Conservation (phyloP, 1,284 basidiomycete genomes). For the Cutaneotrichosporon arboriforme region DNA sequence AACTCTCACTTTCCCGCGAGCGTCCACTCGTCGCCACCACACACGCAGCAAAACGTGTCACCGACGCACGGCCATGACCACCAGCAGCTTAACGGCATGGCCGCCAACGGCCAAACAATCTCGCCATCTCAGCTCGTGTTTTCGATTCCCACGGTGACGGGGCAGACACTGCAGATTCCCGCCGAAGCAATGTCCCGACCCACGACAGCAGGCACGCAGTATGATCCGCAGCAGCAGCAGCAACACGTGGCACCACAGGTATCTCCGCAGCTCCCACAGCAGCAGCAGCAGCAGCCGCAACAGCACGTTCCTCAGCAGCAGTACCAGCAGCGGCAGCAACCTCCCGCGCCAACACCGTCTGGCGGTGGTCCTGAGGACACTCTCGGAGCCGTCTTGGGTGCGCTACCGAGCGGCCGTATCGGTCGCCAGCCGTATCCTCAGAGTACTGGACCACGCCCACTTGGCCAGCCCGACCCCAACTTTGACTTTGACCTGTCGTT, state of each 20-base stretch:
- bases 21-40: not conserved
- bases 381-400: not conserved
- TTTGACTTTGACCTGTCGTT: conserved; percentile 21
- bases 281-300: not conserved
- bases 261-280: not conserved
- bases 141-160: conserved; percentile 1
- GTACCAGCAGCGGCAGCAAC: not conserved
- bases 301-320: not conserved
- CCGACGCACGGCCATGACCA: no score
- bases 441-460: conserved; percentile 17
- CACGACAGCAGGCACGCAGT: not conserved
- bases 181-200: no score
- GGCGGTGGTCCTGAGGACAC: not conserved
- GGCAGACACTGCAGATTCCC: no score
- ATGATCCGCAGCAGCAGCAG: conserved; percentile 2
- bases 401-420: not conserved
- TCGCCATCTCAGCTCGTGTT: conserved; percentile 4
- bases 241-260: not conserved
- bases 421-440: conserved; percentile 10
- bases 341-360: not conserved
- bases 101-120: conserved; percentile 5
- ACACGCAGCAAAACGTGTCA: no score
- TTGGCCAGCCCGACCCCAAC: conserved; percentile 10
- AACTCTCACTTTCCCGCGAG: not conserved
- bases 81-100: not conserved